Evolutionary conservation across 169 alveolate species (phyloP).

Genomic region (Pseudocohnilembus persalinus): DNA sequence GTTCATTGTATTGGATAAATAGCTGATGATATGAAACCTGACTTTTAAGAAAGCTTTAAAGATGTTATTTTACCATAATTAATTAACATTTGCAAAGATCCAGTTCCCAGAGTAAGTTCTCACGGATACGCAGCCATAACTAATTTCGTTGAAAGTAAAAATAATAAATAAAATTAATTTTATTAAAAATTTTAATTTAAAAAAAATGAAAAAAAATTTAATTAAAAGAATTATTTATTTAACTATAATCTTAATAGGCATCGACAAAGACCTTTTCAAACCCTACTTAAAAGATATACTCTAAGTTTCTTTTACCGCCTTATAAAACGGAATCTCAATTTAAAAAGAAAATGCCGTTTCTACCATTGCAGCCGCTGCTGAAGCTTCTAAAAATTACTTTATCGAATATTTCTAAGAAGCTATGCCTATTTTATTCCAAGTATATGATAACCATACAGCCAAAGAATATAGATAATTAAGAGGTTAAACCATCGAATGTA

Average conservation of each 20-base stretch:
- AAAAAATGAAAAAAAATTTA: constrained; percentile 64
- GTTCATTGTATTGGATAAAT: constrained; percentile 75
- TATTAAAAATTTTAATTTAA: constrained; percentile 47
- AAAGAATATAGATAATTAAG: constrained; percentile 63
- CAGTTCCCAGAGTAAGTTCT: constrained; percentile 74
- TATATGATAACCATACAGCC: constrained; percentile 41
- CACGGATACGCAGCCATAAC: constrained; percentile 78
- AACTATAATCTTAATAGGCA: constrained; percentile 54
- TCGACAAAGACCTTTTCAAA: constrained; percentile 50
- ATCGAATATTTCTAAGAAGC: constrained; percentile 54
- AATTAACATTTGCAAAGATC: constrained; percentile 54
- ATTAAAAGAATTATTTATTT: constrained; percentile 61
- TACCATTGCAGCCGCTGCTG: constrained; percentile 73
- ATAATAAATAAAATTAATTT: constrained; percentile 24
- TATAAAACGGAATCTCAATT: constrained; percentile 54
- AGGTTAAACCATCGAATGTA: constrained; percentile 77
- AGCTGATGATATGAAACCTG: constrained; percentile 71
- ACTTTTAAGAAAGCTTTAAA: constrained; percentile 70
- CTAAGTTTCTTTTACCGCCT: constrained; percentile 16
- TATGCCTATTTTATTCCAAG: constrained; percentile 49
- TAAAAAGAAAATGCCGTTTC: constrained; percentile 70
- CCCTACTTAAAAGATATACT: constrained; percentile 31
- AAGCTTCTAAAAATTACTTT: constrained; percentile 62
- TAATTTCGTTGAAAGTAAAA: constrained; percentile 67
- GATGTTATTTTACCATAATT: constrained; percentile 64